These are phyloP conservation scores for Podaxis rugospora DNA, from an alignment of 768 basidiomycete species.

Conservation along the genomic window DNA sequence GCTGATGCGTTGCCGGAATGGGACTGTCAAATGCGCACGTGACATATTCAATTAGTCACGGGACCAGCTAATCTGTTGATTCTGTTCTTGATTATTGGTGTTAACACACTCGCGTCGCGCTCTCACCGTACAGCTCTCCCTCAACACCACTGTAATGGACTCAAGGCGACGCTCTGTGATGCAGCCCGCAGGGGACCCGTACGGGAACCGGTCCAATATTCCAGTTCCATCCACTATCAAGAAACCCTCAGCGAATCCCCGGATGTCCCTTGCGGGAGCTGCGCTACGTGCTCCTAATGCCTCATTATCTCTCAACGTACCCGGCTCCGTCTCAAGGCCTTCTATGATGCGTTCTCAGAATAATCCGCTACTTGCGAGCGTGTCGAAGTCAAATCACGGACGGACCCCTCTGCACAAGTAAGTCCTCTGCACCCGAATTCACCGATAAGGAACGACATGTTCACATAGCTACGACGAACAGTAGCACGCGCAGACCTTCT, in stretches of 20 bases:
- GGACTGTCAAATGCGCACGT: neutral
- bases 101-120: neutral
- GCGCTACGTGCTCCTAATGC: slow-evolving; percentile 54
- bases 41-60: slow-evolving; percentile 3
- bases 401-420: slow-evolving; percentile 75
- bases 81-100: neutral
- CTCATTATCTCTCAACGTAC: slow-evolving; percentile 32
- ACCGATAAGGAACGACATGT: neutral
- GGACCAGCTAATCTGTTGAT: neutral
- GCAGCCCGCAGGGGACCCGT: slow-evolving; percentile 46
- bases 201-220: slow-evolving; percentile 58
- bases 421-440: slow-evolving; percentile 18
- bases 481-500: slow-evolving; percentile 75
- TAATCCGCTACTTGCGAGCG: slow-evolving; percentile 68
- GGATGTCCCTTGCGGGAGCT: slow-evolving; percentile 74
- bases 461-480: slow-evolving; percentile 18
- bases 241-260: slow-evolving; percentile 52
- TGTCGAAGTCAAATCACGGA: slow-evolving; percentile 60
- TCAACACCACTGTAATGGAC: slow-evolving; percentile 33
- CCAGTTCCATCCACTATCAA: slow-evolving; percentile 75
- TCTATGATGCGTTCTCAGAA: slow-evolving; percentile 70
- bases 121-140: neutral
- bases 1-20: neutral
- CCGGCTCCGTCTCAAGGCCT: slow-evolving; percentile 49
- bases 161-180: slow-evolving; percentile 53